A percentile compares a stretch with the other conserved stretches of the same genome.
phyloP scores from a whole-genome alignment of 257 asterid species.

The Paraleonurus japonicus region DNA sequence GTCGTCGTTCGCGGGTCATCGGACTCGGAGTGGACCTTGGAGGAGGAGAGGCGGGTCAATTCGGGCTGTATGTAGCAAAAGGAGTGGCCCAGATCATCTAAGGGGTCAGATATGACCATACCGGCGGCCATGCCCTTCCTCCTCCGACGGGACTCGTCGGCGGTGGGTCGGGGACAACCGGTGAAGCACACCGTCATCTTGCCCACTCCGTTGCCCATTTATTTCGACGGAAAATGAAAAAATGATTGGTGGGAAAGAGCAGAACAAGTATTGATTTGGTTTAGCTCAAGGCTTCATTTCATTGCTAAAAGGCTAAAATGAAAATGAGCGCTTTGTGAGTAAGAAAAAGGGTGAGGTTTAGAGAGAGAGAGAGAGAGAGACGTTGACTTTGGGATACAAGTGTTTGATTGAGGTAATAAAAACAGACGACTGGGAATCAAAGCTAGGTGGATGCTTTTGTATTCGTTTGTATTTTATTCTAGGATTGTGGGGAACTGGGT shows the following conservation, averaged over 20 bases:
- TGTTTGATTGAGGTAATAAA: conserved; percentile 57
- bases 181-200: conserved; percentile 77
- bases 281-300: conserved; percentile 22
- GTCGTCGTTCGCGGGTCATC: conserved; percentile 50
- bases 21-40: conserved; percentile 62
- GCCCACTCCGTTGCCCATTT: conserved; percentile 96
- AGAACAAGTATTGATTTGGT: not conserved
- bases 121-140: conserved; percentile 37
- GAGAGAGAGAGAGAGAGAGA: conserved; percentile 34
- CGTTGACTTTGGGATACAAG: conserved; percentile 56
- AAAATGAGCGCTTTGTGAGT: conserved; percentile 25
- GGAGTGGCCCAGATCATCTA: conserved; percentile 93
- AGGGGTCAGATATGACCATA: conserved; percentile 58
- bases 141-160: conserved; percentile 51
- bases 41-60: conserved; percentile 43
- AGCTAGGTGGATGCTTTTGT: conserved; percentile 33
- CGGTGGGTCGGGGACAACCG: conserved; percentile 51
- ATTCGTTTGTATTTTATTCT: conserved; percentile 7
- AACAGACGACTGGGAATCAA: conserved; percentile 38
- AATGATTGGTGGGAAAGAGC: not conserved
- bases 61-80: conserved; percentile 87
- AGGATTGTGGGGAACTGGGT: too few relatives aligned
- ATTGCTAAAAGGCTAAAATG: conserved; percentile 8
- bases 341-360: conserved; percentile 1
- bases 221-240: not conserved